A percentile compares a stretch with the other conserved stretches of the same genome.
phyloP scores from a whole-genome alignment of 306 rosid genomes.

The Inga leiocalycina region DNA sequence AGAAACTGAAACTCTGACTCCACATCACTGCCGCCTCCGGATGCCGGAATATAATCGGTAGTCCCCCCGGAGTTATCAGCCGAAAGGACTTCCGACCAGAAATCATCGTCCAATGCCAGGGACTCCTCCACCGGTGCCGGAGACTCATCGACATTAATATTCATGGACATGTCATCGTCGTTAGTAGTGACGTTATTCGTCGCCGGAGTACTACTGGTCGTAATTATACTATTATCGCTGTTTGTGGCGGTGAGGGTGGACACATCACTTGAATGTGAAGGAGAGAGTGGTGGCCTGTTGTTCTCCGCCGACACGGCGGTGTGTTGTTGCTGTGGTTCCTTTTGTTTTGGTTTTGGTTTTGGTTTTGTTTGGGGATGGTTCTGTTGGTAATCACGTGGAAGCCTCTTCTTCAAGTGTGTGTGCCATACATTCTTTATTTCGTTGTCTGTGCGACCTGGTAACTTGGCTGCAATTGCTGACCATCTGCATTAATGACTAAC shows the following conservation, averaged over 20 bases:
- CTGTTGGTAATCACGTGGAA: constrained; percentile 36
- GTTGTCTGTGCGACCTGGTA: constrained; percentile 91
- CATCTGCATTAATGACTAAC: constrained; percentile 53
- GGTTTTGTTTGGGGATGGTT: constrained; percentile 16
- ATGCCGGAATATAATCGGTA: constrained; percentile 14
- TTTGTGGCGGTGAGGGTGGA: constrained; percentile 42
- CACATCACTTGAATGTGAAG: constrained; percentile 56
- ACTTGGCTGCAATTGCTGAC: constrained; percentile 82
- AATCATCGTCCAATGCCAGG: constrained; percentile 59
- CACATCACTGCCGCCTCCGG: background rate
- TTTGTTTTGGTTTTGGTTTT: constrained; percentile 24
- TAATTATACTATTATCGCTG: background rate
- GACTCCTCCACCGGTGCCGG: constrained; percentile 4
- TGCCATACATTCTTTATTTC: constrained; percentile 96
- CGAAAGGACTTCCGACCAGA: constrained; percentile 72
- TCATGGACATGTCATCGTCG: background rate
- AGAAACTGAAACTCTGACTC: constrained; percentile 20
- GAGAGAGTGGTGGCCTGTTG: constrained; percentile 37
- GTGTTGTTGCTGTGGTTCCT: background rate
- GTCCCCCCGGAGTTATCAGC: constrained; percentile 34
- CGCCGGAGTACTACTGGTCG: background rate
- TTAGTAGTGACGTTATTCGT: background rate
- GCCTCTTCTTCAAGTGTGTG: constrained; percentile 84
- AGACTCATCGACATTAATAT: constrained; percentile 19
- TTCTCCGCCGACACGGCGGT: constrained; percentile 18